phyloP scores from a whole-genome alignment of 2,329 filamentous ascomycete species.

The Plenodomus biglobosus region DNA sequence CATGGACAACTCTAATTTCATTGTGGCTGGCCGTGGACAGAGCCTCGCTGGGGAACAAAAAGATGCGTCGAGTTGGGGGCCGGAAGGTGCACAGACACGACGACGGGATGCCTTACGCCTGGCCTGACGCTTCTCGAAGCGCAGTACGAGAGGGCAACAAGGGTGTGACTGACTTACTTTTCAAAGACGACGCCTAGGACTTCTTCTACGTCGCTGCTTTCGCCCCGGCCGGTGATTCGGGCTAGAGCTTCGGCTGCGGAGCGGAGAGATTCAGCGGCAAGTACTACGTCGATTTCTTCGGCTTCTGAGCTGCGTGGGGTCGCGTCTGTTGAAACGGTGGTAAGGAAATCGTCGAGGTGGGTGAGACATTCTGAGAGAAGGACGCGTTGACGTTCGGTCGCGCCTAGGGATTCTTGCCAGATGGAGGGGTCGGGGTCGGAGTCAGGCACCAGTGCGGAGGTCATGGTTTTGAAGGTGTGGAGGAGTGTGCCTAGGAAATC shows the following conservation, averaged over 20 bases:
- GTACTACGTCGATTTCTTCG: slow-evolving; percentile 74
- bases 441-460: slow-evolving; percentile 52
- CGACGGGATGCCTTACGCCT: slow-evolving; percentile 1
- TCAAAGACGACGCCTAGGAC: slow-evolving; percentile 96
- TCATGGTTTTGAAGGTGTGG: slow-evolving; percentile 70
- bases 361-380: slow-evolving; percentile 72
- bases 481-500: slow-evolving; percentile 67
- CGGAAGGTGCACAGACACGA: slow-evolving; percentile 1
- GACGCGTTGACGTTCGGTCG: slow-evolving; percentile 84
- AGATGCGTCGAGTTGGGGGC: slow-evolving; percentile 3
- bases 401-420: slow-evolving; percentile 82
- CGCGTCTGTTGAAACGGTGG: slow-evolving; percentile 49
- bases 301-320: slow-evolving; percentile 7
- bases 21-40: slow-evolving; percentile 15
- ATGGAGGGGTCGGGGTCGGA: slow-evolving; percentile 61
- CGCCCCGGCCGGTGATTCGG: slow-evolving; percentile 82
- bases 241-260: slow-evolving; percentile 53
- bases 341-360: slow-evolving; percentile 73
- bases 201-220: slow-evolving; percentile 88
- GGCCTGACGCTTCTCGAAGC: neutral
- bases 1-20: slow-evolving; percentile 16
- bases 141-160: slow-evolving; percentile 6
- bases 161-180: slow-evolving; percentile 65
- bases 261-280: slow-evolving; percentile 86
- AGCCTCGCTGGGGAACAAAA: neutral